These are phyloP conservation scores for Ophiosphaerella narmari DNA, from an alignment of 2,329 filamentous ascomycete genomes.

Conservation along the genomic window DNA sequence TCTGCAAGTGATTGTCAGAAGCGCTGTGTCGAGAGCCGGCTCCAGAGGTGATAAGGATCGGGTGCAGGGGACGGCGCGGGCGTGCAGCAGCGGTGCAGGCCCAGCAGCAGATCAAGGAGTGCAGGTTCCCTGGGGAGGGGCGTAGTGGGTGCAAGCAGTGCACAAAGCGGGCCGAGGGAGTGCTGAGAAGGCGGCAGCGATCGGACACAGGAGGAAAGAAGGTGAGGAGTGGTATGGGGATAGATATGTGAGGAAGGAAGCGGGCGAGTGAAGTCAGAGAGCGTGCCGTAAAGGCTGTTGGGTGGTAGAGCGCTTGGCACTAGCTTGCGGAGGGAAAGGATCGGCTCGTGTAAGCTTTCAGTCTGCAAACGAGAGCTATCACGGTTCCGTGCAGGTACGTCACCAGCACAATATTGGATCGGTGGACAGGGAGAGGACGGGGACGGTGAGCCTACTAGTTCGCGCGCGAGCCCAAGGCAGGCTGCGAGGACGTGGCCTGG, in stretches of 20 bases:
- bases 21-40: conserved; percentile 11
- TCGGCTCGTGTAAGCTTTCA: conserved; percentile 23
- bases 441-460: not conserved
- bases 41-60: conserved; percentile 42
- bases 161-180: conserved; percentile 42
- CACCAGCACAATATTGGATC: conserved; percentile 16
- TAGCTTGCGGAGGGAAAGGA: conserved; percentile 28
- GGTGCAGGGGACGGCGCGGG: conserved; percentile 27
- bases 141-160: conserved; percentile 28
- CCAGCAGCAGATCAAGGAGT: conserved; percentile 43
- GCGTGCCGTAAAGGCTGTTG: conserved; percentile 7
- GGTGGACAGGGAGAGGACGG: conserved; percentile 4
- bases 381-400: conserved; percentile 27
- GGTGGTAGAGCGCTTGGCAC: conserved; percentile 23
- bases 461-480: conserved; percentile 9
- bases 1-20: conserved; percentile 38
- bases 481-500: conserved; percentile 1
- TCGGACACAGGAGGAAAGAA: conserved; percentile 31
- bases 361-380: conserved; percentile 30
- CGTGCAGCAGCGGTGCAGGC: conserved; percentile 9
- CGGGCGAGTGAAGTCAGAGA: conserved; percentile 22
- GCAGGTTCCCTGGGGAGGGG: conserved; percentile 43
- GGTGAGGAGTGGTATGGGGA: conserved; percentile 11
- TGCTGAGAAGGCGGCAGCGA: conserved; percentile 47
- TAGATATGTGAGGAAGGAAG: conserved; percentile 5